Percentiles rank a stretch among this genome's conserved stretches.
Conservation (phyloP, 345 rosid genomes). For the Psidium friedrichsthalianum region DNA sequence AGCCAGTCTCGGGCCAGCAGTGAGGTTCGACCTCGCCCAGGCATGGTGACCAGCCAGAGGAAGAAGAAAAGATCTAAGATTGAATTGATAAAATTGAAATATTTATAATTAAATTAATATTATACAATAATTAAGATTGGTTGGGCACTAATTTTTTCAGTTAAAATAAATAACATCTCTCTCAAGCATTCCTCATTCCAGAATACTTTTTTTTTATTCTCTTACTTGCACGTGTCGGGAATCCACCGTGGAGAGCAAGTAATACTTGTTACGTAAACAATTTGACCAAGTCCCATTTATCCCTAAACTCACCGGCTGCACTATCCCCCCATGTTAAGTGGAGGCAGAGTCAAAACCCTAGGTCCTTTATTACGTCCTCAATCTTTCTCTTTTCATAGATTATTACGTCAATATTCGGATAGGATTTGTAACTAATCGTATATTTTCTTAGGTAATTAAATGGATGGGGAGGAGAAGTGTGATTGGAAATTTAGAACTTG, state of each 20-base stretch:
- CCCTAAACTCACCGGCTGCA: not conserved
- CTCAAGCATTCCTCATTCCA: not conserved
- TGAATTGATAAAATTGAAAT: not conserved
- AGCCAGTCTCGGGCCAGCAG: too few relatives aligned
- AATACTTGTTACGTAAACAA: not conserved
- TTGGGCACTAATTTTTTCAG: not conserved
- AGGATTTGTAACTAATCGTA: not conserved
- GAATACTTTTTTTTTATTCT: not conserved
- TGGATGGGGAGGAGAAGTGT: too few relatives aligned
- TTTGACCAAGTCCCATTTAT: not conserved
- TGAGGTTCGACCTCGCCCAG: too few relatives aligned
- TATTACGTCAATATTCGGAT: not conserved
- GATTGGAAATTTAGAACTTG: not conserved
- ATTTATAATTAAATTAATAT: not conserved
- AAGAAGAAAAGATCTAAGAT: not conserved
- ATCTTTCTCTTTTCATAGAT: not conserved
- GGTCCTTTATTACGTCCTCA: not conserved
- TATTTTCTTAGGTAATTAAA: not conserved
- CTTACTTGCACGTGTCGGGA: not conserved
- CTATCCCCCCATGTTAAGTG: not conserved
- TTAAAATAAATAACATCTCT: not conserved
- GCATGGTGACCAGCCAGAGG: too few relatives aligned
- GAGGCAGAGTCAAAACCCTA: not conserved
- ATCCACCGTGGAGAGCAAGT: not conserved
- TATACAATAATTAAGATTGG: not conserved